Evolutionary conservation across 2,329 filamentous ascomycete species (phyloP).

Genomic region (Paraphoma chrysanthemicola): DNA sequence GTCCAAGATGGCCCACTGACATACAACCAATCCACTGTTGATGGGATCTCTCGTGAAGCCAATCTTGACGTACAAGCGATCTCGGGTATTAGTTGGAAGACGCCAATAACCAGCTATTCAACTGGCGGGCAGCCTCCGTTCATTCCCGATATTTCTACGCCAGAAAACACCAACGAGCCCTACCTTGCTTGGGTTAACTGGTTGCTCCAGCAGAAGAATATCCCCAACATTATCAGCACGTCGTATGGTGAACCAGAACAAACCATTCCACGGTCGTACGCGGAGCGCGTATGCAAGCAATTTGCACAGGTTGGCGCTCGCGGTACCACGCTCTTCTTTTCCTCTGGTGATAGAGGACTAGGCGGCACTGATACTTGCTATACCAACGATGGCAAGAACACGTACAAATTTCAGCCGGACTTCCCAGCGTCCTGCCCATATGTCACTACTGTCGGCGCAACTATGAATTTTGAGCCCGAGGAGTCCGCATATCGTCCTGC

Average conservation of each 20-base stretch:
- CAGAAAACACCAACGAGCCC: slow-evolving; percentile 69
- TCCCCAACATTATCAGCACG: slow-evolving; percentile 69
- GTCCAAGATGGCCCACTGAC: slow-evolving; percentile 54
- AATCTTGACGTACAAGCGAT: slow-evolving; percentile 71
- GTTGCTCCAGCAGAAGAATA: slow-evolving; percentile 61
- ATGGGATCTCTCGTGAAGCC: slow-evolving; percentile 60
- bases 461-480: slow-evolving; percentile 62
- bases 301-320: slow-evolving; percentile 72
- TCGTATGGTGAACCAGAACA: slow-evolving; percentile 74
- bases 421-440: slow-evolving; percentile 74
- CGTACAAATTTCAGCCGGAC: slow-evolving; percentile 63
- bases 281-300: slow-evolving; percentile 66
- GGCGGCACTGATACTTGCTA: slow-evolving; percentile 60
- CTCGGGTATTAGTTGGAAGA: slow-evolving; percentile 61
- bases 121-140: slow-evolving; percentile 65
- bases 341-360: slow-evolving; percentile 68
- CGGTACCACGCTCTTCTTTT: slow-evolving; percentile 70
- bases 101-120: slow-evolving; percentile 64
- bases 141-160: slow-evolving; percentile 55
- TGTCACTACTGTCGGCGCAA: slow-evolving; percentile 71
- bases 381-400: slow-evolving; percentile 65
- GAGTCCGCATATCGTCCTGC: slow-evolving; percentile 51
- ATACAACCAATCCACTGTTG: slow-evolving; percentile 30
- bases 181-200: slow-evolving; percentile 70
- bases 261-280: slow-evolving; percentile 66